Percentiles rank a stretch among this genome's conserved stretches.
Evolutionary conservation across 192 early-diverging fungal species (phyloP).

Genomic region (Coemansia sp.): DNA sequence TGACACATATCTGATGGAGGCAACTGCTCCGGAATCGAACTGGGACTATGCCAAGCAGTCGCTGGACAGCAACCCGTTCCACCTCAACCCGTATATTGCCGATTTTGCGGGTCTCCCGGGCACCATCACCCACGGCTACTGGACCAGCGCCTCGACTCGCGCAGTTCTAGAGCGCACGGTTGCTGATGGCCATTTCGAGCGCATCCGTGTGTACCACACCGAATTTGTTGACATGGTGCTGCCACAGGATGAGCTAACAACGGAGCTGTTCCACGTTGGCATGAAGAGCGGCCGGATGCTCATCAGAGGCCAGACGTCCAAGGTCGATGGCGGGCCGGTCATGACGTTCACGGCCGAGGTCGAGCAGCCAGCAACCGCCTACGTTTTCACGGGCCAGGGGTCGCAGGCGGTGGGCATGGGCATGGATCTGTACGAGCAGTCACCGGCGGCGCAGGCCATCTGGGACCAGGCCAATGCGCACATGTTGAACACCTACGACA

Average conservation of each 20-base stretch:
- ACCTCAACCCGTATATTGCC: slow-evolving; percentile 90
- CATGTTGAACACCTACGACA: slow-evolving; percentile 75
- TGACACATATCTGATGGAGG: not conserved
- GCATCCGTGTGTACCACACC: slow-evolving; percentile 72
- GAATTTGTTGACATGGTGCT: slow-evolving; percentile 88
- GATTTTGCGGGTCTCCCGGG: slow-evolving; percentile 79
- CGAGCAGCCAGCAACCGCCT: slow-evolving; percentile 82
- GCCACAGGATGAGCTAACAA: slow-evolving; percentile 76
- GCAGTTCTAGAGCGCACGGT: slow-evolving; percentile 86
- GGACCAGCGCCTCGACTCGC: slow-evolving; percentile 85
- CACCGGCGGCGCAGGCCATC: slow-evolving; percentile 69
- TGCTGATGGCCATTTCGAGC: slow-evolving; percentile 79
- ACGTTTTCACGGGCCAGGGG: slow-evolving; percentile 94
- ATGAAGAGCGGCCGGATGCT: slow-evolving; percentile 90
- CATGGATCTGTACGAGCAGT: slow-evolving; percentile 84
- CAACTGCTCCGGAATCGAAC: slow-evolving; percentile 67
- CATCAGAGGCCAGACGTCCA: slow-evolving; percentile 78
- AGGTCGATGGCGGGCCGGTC: slow-evolving; percentile 62
- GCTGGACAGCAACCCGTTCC: slow-evolving; percentile 87
- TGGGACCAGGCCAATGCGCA: slow-evolving; percentile 91
- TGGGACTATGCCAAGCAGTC: slow-evolving; percentile 70
- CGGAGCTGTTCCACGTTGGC: slow-evolving; percentile 81
- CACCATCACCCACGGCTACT: slow-evolving; percentile 92
- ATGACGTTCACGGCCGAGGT: slow-evolving; percentile 79
- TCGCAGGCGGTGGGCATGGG: slow-evolving; percentile 95